Conservation (phyloP, 2,329 filamentous ascomycete species). For the Trichoderma hamatum region DNA sequence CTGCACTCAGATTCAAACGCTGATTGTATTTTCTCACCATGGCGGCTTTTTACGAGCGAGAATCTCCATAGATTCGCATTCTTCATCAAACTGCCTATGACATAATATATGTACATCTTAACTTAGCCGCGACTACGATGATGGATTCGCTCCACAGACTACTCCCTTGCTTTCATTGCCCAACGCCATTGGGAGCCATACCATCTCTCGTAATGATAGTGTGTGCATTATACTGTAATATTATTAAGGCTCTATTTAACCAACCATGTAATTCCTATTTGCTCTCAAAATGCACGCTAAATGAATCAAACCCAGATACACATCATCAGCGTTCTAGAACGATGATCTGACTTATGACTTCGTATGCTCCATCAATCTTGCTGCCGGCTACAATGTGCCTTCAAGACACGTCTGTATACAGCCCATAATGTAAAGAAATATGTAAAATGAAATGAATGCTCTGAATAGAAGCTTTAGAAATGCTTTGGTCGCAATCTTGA, state of each 20-base stretch:
- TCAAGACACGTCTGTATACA: background rate
- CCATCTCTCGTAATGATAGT: background rate
- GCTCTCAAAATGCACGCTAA: background rate
- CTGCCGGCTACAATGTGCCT: background rate
- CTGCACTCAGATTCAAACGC: background rate
- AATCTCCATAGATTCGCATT: too few relatives aligned
- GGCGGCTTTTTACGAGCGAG: too few relatives aligned
- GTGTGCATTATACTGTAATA: background rate
- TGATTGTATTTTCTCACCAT: background rate
- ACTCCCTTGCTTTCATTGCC: background rate
- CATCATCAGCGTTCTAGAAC: background rate
- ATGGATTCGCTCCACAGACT: too few relatives aligned
- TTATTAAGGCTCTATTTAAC: background rate
- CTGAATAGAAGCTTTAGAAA: background rate
- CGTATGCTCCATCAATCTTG: background rate
- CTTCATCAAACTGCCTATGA: too few relatives aligned
- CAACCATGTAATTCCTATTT: background rate
- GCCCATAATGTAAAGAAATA: background rate
- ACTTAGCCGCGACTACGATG: too few relatives aligned
- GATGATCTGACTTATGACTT: background rate
- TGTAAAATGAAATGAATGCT: background rate
- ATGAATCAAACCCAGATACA: background rate
- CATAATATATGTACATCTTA: too few relatives aligned
- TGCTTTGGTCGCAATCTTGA: background rate
- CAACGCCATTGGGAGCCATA: background rate